Conservation (phyloP, 2,329 filamentous ascomycete genomes). For the Xylariaceae sp. region DNA sequence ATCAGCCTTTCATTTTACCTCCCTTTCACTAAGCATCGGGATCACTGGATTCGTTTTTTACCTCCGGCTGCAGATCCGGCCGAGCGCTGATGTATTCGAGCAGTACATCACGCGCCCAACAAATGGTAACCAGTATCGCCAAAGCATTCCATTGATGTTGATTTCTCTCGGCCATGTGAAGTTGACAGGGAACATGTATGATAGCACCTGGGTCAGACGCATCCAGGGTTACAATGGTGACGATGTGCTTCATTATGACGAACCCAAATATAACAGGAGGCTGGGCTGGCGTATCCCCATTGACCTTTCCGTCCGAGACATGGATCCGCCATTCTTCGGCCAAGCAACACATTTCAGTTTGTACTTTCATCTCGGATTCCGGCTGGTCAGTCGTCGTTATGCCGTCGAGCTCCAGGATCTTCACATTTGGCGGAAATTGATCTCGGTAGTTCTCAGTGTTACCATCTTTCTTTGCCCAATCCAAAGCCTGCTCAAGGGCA, state of each 20-base stretch:
- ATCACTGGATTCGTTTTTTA: conserved; percentile 21
- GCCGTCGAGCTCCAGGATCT: conserved; percentile 24
- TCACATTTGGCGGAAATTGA: conserved; percentile 24
- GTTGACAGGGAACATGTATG: conserved; percentile 28
- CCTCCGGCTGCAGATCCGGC: conserved; percentile 4
- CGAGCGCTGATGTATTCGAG: conserved; percentile 14
- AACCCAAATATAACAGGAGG: conserved; percentile 32
- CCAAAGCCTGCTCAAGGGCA: conserved; percentile 22
- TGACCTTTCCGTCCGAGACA: neutral
- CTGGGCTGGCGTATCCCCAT: conserved; percentile 3
- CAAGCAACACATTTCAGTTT: conserved; percentile 21
- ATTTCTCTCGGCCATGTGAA: conserved; percentile 31
- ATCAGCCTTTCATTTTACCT: conserved; percentile 14
- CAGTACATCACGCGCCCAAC: conserved; percentile 33
- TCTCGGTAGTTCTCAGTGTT: conserved; percentile 19
- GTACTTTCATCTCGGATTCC: conserved; percentile 22
- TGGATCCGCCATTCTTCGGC: conserved; percentile 23
- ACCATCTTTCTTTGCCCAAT: conserved; percentile 31
- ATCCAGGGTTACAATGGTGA: conserved; percentile 33
- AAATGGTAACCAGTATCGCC: conserved; percentile 33
- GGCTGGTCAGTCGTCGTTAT: conserved; percentile 7
- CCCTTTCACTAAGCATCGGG: conserved; percentile 25
- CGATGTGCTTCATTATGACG: conserved; percentile 31
- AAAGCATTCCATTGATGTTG: conserved; percentile 35
- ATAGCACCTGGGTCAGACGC: conserved; percentile 25